These are phyloP conservation scores for Chalara sp. DNA, from an alignment of 2,329 filamentous ascomycete species.

Conservation along the genomic window DNA sequence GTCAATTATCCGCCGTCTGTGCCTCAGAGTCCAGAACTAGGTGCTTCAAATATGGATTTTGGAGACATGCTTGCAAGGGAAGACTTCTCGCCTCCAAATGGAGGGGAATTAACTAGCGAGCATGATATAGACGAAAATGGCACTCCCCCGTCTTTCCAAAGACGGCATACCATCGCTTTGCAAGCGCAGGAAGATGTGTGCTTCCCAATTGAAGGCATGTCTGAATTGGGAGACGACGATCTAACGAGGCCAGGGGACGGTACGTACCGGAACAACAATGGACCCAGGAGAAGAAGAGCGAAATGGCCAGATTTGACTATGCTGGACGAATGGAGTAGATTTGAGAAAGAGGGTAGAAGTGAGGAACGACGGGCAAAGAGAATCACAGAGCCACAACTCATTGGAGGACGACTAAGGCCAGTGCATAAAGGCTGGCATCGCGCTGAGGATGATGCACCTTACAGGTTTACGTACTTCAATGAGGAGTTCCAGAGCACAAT, in stretches of 20 bases:
- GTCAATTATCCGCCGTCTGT: constrained; percentile 65
- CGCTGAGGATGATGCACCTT: constrained; percentile 82
- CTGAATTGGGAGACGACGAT: constrained; percentile 77
- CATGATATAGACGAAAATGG: constrained; percentile 23
- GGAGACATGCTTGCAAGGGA: constrained; percentile 67
- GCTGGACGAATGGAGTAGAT: constrained; percentile 81
- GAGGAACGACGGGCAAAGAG: constrained; percentile 82
- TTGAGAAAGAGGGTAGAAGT: constrained; percentile 83
- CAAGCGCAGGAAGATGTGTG: constrained; percentile 84
- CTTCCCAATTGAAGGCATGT: constrained; percentile 74
- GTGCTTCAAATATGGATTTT: constrained; percentile 47
- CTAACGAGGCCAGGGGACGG: constrained; percentile 41
- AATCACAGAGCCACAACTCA: constrained; percentile 87
- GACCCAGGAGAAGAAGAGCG: constrained; percentile 47
- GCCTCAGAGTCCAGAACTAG: constrained; percentile 52
- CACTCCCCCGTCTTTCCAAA: neutral
- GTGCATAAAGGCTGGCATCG: constrained; percentile 77
- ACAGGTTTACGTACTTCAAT: constrained; percentile 97
- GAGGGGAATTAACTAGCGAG: constrained; percentile 14
- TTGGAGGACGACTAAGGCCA: constrained; percentile 82
- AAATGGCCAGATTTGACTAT: constrained; percentile 83
- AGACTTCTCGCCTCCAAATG: constrained; percentile 39
- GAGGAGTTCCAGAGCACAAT: constrained; percentile 95
- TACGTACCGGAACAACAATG: constrained; percentile 22
- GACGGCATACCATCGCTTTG: constrained; percentile 52